Evolutionary conservation across 2,329 filamentous ascomycete genomes (phyloP).

Genomic region (Tolypocladium tropicale): DNA sequence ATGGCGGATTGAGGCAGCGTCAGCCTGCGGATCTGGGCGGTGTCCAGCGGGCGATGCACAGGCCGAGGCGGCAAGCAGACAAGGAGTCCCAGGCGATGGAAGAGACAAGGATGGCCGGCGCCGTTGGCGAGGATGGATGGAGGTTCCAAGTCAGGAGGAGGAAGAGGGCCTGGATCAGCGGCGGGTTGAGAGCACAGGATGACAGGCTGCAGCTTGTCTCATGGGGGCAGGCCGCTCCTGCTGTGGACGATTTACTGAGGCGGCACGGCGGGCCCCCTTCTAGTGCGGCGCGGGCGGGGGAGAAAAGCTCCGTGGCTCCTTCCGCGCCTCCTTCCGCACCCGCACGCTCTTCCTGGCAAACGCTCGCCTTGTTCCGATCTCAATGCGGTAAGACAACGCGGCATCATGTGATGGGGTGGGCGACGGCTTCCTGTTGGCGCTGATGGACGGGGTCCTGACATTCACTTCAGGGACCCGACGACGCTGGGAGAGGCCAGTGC

Average conservation of each 20-base stretch:
- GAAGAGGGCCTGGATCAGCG: neutral
- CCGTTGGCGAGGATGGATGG: neutral
- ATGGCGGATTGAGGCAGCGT: neutral
- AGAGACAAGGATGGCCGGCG: neutral
- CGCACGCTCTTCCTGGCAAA: neutral
- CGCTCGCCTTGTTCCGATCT: neutral
- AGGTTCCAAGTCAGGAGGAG: neutral
- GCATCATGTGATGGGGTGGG: slow-evolving; percentile 1
- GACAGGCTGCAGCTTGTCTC: neutral
- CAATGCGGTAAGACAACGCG: neutral
- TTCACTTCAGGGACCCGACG: neutral
- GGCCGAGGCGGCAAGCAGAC: neutral
- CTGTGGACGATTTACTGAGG: neutral
- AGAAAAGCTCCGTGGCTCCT: neutral
- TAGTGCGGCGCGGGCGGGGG: neutral
- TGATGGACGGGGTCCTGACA: neutral
- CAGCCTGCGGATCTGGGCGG: neutral
- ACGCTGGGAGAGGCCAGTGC: neutral
- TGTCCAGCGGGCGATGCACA: neutral
- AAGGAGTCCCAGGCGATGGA: neutral
- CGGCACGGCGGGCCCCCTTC: neutral
- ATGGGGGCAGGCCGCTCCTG: neutral
- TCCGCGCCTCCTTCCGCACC: neutral
- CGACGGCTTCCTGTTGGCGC: neutral
- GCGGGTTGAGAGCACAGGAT: neutral